Base-by-base conservation (phyloP, 441 rosid species). In the Arabidopsis hybrid region DNA sequence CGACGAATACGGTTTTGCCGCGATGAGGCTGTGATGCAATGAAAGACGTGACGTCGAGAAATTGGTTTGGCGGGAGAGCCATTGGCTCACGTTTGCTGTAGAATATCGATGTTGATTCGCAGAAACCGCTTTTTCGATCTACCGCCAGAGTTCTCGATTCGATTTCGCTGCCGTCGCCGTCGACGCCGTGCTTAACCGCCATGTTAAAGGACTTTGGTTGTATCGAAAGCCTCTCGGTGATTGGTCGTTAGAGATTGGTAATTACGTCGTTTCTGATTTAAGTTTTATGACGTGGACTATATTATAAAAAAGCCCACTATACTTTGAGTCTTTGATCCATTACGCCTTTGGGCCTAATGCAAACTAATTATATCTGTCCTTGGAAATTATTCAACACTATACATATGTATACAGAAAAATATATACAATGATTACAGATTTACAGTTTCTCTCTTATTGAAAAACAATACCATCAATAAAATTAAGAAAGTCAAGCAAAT, bases 41-140 rank as follows among this genome's bases (percentile, higher is more conserved):
- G 79, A 88, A 94, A 1, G 97, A 80, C 29, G 99, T 82, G 71
- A 90, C 79, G 71, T 94, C 95, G 2, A 94, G 81, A 65, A n/a
- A 74, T 5, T 74, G 76, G 67, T 84, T 86, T 7, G 71, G 81
- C 1, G 97, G 97, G 65, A 80, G 1, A 83, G 83, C 38, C 84
- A 49, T 5, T 84, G 84, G 10, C 56, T 76, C 52, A 21, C 98
- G 92, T 52, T 86, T 90, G 75, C 96, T 94, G 86, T 88, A 84
- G 77, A 92, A 92, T 10, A 72, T 82, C 14, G 85, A 81, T 10
- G 75, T 82, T 26, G 88, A 81, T 47, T 66, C 60, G 53, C 88
- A 87, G 79, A 92, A 92, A 0, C 99, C 98, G 46, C 83, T 86
- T 75, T 84, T 64, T n/a, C 38, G 70, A 31, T 39, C 75, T 2